Percentiles rank a stretch among this genome's conserved stretches.
Conservation (phyloP, 176 grass and related monocot species). For the Raddia guianensis region DNA sequence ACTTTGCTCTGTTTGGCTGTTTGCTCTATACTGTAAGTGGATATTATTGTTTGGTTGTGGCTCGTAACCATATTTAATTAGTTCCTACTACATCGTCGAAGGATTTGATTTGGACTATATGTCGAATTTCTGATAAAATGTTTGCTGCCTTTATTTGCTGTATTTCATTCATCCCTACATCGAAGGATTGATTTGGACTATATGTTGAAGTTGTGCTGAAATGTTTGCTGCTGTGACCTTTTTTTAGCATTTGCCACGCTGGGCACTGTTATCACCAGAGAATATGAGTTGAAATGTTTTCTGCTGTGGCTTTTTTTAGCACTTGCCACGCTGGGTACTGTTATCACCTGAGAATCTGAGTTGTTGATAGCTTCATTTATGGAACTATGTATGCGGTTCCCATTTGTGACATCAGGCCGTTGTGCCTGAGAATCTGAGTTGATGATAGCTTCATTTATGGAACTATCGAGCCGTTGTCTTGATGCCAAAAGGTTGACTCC, state of each 20-base stretch:
- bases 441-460: background rate
- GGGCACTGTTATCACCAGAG: background rate
- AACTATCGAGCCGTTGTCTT: background rate
- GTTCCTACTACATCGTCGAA: slow-evolving; percentile 10
- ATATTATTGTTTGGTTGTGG: background rate
- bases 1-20: background rate
- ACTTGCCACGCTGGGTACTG: background rate
- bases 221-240: background rate
- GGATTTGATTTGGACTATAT: slow-evolving; percentile 2
- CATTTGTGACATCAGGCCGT: background rate
- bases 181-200: background rate
- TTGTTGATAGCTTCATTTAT: background rate
- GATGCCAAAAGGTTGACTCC: background rate
- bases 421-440: background rate
- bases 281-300: background rate
- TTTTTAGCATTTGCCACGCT: background rate
- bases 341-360: background rate
- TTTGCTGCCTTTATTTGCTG: no score
- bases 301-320: background rate
- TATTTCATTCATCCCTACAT: background rate
- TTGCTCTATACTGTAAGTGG: background rate
- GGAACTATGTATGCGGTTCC: background rate
- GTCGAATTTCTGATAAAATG: background rate
- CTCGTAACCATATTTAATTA: background rate
- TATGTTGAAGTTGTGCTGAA: background rate